Evolutionary conservation across 805 yeast genomes (phyloP).

Genomic region (Wickerhamomyces rabaulensis): DNA sequence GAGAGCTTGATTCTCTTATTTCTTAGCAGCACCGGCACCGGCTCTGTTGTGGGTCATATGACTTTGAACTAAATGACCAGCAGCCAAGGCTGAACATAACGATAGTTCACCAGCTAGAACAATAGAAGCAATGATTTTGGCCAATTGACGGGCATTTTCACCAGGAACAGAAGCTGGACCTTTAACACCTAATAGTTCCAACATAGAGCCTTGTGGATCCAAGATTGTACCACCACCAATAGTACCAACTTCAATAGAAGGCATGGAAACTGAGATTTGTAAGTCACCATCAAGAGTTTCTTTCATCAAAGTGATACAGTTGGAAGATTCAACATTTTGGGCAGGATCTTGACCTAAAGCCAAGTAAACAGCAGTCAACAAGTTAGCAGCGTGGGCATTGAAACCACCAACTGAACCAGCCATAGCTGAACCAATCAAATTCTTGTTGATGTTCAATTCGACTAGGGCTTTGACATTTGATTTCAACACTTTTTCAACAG

Average conservation of each 20-base stretch:
- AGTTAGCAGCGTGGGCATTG: slow-evolving; percentile 96
- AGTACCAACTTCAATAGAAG: slow-evolving; percentile 97
- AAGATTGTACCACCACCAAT: slow-evolving; percentile 98
- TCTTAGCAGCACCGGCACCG: slow-evolving; percentile 18
- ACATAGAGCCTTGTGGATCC: slow-evolving; percentile 96
- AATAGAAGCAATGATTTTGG: slow-evolving; percentile 87
- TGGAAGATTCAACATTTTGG: slow-evolving; percentile 95
- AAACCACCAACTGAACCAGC: slow-evolving; percentile 98
- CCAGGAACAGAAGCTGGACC: slow-evolving; percentile 97
- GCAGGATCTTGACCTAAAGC: slow-evolving; percentile 99
- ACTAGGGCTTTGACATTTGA: slow-evolving; percentile 91
- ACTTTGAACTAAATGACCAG: slow-evolving; percentile 96
- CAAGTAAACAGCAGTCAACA: slow-evolving; percentile 88
- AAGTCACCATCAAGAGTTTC: slow-evolving; percentile 72
- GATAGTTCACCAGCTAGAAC: slow-evolving; percentile 96
- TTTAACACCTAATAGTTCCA: slow-evolving; percentile 87
- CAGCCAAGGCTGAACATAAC: slow-evolving; percentile 92
- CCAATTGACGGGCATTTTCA: slow-evolving; percentile 88
- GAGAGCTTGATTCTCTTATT: slow-evolving; percentile 3
- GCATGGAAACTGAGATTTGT: slow-evolving; percentile 96
- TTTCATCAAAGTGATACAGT: slow-evolving; percentile 94
- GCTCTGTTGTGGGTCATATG: slow-evolving; percentile 93
- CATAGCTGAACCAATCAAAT: slow-evolving; percentile 94
- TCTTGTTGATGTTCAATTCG: slow-evolving; percentile 82
- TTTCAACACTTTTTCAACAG: slow-evolving; percentile 78